Conservation (phyloP, 2,329 filamentous ascomycete species). For the Thelonectria rubi region DNA sequence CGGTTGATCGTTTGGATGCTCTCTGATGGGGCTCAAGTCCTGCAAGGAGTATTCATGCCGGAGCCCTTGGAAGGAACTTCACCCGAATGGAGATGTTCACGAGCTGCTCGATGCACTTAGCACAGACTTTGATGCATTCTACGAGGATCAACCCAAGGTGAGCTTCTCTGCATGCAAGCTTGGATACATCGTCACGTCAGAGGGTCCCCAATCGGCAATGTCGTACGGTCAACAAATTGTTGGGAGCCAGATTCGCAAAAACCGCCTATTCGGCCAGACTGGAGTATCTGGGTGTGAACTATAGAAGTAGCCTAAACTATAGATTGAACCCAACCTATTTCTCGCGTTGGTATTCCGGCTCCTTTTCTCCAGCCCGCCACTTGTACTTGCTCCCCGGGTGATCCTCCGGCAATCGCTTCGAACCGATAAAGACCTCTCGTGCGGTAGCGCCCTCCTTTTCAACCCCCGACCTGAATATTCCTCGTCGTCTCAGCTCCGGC, state of each 20-base stretch:
- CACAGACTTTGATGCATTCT: constrained; percentile 60
- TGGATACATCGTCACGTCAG: constrained; percentile 58
- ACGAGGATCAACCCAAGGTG: constrained; percentile 58
- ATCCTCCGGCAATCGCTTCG: constrained; percentile 61
- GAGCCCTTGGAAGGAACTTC: constrained; percentile 64
- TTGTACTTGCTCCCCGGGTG: constrained; percentile 67
- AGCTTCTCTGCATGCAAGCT: constrained; percentile 61
- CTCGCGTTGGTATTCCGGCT: constrained; percentile 9
- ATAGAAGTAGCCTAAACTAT: no score
- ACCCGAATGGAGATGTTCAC: constrained; percentile 61
- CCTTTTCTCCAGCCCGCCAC: constrained; percentile 43
- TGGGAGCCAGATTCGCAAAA: not conserved
- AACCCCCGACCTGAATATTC: constrained; percentile 35
- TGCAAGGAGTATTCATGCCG: constrained; percentile 63
- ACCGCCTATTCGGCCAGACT: no score
- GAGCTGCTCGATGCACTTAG: constrained; percentile 60
- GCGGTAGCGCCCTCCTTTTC: constrained; percentile 53
- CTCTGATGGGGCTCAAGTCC: constrained; percentile 68
- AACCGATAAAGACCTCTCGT: constrained; percentile 69
- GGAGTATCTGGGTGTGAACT: no score
- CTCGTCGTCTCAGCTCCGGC: constrained; percentile 39
- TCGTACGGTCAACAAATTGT: no score
- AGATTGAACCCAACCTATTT: no score
- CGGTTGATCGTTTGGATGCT: constrained; percentile 64
- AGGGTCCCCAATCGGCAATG: not conserved